Evolutionary conservation across 208 protist species (phyloP).

Genomic region (Phytomonas francai): DNA sequence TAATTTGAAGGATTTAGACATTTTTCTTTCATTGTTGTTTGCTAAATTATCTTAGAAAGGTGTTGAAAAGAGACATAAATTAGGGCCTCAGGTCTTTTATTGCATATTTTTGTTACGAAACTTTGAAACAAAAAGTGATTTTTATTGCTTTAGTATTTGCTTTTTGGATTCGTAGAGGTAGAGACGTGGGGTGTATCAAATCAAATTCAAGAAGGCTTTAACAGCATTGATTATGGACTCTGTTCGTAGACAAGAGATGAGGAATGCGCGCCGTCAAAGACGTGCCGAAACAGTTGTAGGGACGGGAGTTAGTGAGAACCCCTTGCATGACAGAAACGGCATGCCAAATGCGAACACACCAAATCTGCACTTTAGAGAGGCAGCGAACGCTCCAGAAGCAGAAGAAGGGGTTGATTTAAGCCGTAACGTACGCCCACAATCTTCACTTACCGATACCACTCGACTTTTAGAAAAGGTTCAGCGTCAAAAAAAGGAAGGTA

Average conservation of each 20-base stretch:
- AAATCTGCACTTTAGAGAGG: neutral
- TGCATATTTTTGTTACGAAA: neutral
- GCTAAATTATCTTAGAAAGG: neutral
- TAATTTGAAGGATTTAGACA: neutral
- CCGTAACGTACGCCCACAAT: neutral
- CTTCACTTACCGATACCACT: neutral
- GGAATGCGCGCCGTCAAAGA: slow-evolving; percentile 22
- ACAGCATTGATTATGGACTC: slow-evolving; percentile 17
- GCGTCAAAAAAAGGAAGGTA: slow-evolving; percentile 16
- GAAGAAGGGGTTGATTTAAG: neutral
- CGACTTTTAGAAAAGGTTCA: slow-evolving; percentile 4
- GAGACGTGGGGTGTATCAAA: neutral
- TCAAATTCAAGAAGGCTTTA: slow-evolving; percentile 12
- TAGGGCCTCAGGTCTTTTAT: slow-evolving; percentile 9
- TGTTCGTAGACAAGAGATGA: slow-evolving; percentile 21
- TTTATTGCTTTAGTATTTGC: neutral
- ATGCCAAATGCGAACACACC: neutral
- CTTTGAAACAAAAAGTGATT: neutral
- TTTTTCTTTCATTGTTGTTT: neutral
- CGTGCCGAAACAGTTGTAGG: slow-evolving; percentile 10
- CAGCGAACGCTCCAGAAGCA: neutral
- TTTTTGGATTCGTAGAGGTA: neutral
- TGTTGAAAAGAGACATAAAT: neutral
- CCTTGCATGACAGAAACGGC: neutral
- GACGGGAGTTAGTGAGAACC: neutral